phyloP scores from a whole-genome alignment of 257 asterid species.

The Leonotis leonurus region DNA sequence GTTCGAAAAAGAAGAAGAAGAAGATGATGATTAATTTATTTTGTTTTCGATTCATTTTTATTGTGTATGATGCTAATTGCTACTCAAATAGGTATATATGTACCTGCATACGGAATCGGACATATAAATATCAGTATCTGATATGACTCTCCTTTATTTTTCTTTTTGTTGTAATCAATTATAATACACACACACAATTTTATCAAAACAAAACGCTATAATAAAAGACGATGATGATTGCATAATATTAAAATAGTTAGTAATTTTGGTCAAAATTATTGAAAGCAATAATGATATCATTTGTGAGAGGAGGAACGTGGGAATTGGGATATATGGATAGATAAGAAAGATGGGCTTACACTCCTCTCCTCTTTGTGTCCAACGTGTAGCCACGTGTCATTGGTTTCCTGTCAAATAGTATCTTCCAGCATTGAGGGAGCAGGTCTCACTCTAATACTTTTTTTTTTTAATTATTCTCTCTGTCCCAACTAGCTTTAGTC shows the following conservation, averaged over 20 bases:
- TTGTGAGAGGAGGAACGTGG: neutral
- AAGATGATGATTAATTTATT: too few species aligned
- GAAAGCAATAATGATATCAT: neutral
- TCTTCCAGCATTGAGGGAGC: conserved; percentile 19
- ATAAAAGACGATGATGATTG: neutral
- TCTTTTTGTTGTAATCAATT: neutral
- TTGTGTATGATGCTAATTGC: too few species aligned
- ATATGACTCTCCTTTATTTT: neutral
- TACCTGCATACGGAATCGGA: too few species aligned
- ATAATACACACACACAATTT: too few species aligned
- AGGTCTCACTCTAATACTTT: conserved; percentile 24
- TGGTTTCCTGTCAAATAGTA: conserved; percentile 3
- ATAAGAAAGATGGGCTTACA: conserved; percentile 18
- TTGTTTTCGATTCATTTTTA: too few species aligned
- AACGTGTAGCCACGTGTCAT: conserved; percentile 34
- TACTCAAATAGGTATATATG: too few species aligned
- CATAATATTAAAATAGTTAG: neutral
- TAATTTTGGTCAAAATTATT: neutral
- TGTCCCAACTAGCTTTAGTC: too few species aligned
- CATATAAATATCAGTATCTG: too few species aligned
- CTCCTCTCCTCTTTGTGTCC: conserved; percentile 30
- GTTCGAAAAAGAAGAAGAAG: too few species aligned
- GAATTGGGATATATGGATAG: conserved; percentile 16
- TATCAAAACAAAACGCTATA: neutral
- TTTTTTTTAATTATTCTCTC: too few species aligned